Evolutionary conservation across 2,329 filamentous ascomycete genomes (phyloP).

Genomic region (Parastagonospora avenae): DNA sequence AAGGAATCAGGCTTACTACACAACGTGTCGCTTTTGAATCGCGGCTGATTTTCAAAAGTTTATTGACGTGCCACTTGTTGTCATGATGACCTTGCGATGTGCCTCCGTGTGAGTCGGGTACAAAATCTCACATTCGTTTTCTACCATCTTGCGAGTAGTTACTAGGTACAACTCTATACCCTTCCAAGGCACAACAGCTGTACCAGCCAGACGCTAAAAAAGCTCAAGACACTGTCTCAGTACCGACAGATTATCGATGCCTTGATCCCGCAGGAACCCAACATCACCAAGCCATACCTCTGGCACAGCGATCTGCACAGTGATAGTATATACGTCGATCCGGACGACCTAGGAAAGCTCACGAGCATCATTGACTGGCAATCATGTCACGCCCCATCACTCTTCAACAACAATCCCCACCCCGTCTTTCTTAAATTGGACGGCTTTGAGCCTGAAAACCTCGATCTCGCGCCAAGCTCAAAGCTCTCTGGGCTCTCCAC

Average conservation of each 20-base stretch:
- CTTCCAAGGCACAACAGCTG: too few relatives aligned
- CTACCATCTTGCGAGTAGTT: too few relatives aligned
- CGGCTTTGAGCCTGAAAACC: constrained; percentile 12
- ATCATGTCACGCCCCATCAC: constrained; percentile 23
- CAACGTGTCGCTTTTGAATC: too few relatives aligned
- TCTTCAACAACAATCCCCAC: constrained; percentile 21
- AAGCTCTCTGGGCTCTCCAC: constrained; percentile 9
- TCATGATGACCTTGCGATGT: too few relatives aligned
- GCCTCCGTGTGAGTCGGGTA: too few relatives aligned
- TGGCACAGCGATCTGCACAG: constrained; percentile 46
- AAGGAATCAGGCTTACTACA: too few relatives aligned
- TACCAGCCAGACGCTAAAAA: constrained; percentile 11
- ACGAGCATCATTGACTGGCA: constrained; percentile 41
- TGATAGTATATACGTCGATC: constrained; percentile 29
- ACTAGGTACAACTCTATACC: too few relatives aligned
- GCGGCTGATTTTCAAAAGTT: too few relatives aligned
- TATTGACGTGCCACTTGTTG: too few relatives aligned
- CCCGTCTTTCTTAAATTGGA: constrained; percentile 17
- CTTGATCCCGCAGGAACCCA: constrained; percentile 6
- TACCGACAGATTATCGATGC: constrained; percentile 8
- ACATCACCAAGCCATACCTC: constrained; percentile 9
- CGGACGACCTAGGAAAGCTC: constrained; percentile 27
- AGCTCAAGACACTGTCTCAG: constrained; percentile 10
- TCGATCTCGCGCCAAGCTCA: constrained; percentile 8
- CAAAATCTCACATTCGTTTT: too few relatives aligned